Evolutionary conservation across 192 early-diverging fungal genomes (phyloP).

Genomic region (Linnemannia zychae): DNA sequence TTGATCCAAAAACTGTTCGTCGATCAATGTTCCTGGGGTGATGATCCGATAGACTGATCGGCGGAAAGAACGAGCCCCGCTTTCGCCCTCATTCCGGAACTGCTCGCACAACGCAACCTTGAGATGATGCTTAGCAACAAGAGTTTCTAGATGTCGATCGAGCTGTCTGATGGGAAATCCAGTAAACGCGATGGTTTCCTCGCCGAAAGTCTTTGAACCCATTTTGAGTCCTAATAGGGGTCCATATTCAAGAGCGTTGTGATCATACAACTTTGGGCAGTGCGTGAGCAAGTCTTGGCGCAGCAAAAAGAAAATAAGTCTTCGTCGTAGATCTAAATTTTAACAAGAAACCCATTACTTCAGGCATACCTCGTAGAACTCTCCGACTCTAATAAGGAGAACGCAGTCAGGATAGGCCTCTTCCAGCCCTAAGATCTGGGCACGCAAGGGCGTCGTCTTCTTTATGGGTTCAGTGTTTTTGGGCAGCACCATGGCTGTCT

Average conservation of each 20-base stretch:
- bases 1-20: slow-evolving; percentile 75
- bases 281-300: neutral
- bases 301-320: neutral
- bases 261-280: slow-evolving; percentile 69
- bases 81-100: slow-evolving; percentile 48
- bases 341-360: neutral
- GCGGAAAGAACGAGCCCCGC: slow-evolving; percentile 66
- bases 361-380: slow-evolving; percentile 78
- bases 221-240: slow-evolving; percentile 78
- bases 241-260: slow-evolving; percentile 77
- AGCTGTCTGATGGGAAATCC: slow-evolving; percentile 78
- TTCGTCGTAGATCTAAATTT: no score
- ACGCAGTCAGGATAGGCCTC: slow-evolving; percentile 76
- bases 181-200: slow-evolving; percentile 69
- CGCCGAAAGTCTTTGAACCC: slow-evolving; percentile 73
- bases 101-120: slow-evolving; percentile 83
- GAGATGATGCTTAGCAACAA: slow-evolving; percentile 70
- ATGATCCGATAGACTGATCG: slow-evolving; percentile 84
- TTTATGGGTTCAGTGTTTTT: slow-evolving; percentile 5
- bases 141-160: slow-evolving; percentile 74
- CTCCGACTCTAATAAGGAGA: slow-evolving; percentile 81
- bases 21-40: slow-evolving; percentile 90
- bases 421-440: slow-evolving; percentile 52
- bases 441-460: slow-evolving; percentile 24
- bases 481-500: neutral